Percentiles rank a stretch among this genome's conserved stretches.
These are phyloP conservation scores for Colletotrichum costaricense DNA, from an alignment of 2,329 filamentous ascomycete genomes.

Conservation along the genomic window DNA sequence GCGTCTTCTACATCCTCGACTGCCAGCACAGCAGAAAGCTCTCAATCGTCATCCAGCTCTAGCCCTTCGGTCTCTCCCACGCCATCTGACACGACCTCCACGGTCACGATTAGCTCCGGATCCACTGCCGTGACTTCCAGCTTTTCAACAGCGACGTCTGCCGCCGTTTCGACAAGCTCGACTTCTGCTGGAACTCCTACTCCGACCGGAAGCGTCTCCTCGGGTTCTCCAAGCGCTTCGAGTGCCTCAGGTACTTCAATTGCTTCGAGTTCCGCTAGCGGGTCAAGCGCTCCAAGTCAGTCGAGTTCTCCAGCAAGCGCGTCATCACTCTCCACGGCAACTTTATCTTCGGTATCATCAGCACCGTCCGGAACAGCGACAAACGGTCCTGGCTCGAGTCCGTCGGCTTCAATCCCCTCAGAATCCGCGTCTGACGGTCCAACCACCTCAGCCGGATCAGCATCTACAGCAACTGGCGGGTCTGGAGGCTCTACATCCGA, in stretches of 20 bases:
- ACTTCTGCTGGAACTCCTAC: neutral
- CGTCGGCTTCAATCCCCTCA: neutral
- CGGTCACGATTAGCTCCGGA: neutral
- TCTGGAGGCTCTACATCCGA: neutral
- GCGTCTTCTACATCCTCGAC: constrained; percentile 12
- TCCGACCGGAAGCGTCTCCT: neutral
- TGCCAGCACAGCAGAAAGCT: neutral
- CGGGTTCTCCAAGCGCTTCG: neutral
- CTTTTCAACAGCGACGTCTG: neutral
- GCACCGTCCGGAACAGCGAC: neutral
- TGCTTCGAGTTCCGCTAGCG: neutral
- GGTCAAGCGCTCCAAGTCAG: neutral
- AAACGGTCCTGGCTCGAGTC: neutral
- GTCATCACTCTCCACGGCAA: neutral
- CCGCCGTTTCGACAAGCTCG: neutral
- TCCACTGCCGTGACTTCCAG: neutral
- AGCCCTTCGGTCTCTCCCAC: neutral
- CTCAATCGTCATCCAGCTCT: neutral
- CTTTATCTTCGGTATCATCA: neutral
- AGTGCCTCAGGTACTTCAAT: too few species aligned
- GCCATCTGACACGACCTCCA: neutral
- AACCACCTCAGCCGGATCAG: neutral
- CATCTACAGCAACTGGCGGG: neutral
- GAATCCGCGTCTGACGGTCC: neutral
- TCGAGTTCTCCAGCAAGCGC: neutral